These are phyloP conservation scores for Alternaria ventricosa DNA, from an alignment of 2,329 filamentous ascomycete species.

Conservation along the genomic window DNA sequence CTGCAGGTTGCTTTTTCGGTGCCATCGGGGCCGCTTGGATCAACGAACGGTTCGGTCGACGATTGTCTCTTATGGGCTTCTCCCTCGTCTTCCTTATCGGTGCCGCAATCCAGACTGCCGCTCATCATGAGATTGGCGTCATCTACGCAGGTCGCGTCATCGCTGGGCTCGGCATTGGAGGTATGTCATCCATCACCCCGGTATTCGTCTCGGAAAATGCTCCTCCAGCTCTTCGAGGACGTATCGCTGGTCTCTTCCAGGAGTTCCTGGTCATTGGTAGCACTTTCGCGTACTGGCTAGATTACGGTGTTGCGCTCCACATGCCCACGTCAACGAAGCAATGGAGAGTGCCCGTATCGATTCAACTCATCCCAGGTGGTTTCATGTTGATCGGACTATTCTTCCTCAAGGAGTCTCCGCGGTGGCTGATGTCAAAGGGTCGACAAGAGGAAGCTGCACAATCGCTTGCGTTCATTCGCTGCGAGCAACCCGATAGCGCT, in stretches of 20 bases:
- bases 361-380: constrained; percentile 72
- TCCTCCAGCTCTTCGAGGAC: constrained; percentile 64
- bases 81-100: constrained; percentile 10
- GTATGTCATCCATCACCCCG: constrained; percentile 61
- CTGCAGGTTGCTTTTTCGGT: constrained; percentile 14
- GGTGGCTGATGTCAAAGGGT: constrained; percentile 54
- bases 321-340: constrained; percentile 53
- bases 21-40: constrained; percentile 12
- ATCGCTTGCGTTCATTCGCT: constrained; percentile 53
- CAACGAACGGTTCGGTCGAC: constrained; percentile 12
- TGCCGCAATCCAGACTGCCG: constrained; percentile 11
- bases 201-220: constrained; percentile 56
- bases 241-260: constrained; percentile 59
- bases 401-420: constrained; percentile 54
- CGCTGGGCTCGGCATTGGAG: constrained; percentile 61
- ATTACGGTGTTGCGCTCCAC: constrained; percentile 54
- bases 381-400: constrained; percentile 58
- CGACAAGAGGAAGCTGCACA: constrained; percentile 61
- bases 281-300: constrained; percentile 45
- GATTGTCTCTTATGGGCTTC: constrained; percentile 10
- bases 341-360: constrained; percentile 61
- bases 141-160: constrained; percentile 51
- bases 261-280: constrained; percentile 58
- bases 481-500: constrained; percentile 5
- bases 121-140: constrained; percentile 11